Conservation (phyloP, 2,329 filamentous ascomycete species). For the Cladosporium austrohemisphaericum region DNA sequence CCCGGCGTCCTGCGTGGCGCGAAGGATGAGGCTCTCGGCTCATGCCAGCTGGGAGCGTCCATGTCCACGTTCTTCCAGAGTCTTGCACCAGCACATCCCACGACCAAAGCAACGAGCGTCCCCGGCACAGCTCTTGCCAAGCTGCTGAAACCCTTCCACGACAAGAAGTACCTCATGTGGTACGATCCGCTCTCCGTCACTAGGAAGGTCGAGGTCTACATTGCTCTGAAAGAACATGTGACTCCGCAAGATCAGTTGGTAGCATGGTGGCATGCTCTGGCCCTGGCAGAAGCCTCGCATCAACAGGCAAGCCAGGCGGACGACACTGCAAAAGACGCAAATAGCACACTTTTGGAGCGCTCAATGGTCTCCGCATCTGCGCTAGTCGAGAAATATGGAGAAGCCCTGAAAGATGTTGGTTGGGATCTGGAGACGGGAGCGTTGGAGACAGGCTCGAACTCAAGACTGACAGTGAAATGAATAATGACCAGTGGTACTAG, state of each 20-base stretch:
- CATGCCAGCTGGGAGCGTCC: slow-evolving; percentile 50
- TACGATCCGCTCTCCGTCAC: slow-evolving; percentile 37
- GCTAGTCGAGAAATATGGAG: slow-evolving; percentile 46
- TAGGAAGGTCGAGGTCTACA: slow-evolving; percentile 36
- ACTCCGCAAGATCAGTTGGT: slow-evolving; percentile 51
- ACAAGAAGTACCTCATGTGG: slow-evolving; percentile 61
- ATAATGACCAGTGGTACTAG: no score
- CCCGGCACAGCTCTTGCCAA: slow-evolving; percentile 35
- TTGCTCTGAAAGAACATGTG: slow-evolving; percentile 61
- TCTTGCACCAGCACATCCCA: slow-evolving; percentile 24
- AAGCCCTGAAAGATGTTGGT: slow-evolving; percentile 46
- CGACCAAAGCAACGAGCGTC: slow-evolving; percentile 25
- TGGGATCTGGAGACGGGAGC: slow-evolving; percentile 65
- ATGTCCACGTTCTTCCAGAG: slow-evolving; percentile 23
- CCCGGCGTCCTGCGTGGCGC: slow-evolving; percentile 63
- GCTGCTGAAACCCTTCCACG: slow-evolving; percentile 49
- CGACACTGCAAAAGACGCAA: slow-evolving; percentile 1
- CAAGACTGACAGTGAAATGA: neutral
- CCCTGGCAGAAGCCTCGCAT: slow-evolving; percentile 37
- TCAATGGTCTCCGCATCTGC: slow-evolving; percentile 37
- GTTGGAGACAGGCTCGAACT: slow-evolving; percentile 55
- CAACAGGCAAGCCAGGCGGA: slow-evolving; percentile 1
- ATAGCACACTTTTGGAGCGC: slow-evolving; percentile 41
- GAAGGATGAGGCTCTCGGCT: slow-evolving; percentile 47
- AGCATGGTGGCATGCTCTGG: slow-evolving; percentile 60